Evolutionary conservation across 257 asterid genomes (phyloP).

Genomic region (Lycium ferocissimum): DNA sequence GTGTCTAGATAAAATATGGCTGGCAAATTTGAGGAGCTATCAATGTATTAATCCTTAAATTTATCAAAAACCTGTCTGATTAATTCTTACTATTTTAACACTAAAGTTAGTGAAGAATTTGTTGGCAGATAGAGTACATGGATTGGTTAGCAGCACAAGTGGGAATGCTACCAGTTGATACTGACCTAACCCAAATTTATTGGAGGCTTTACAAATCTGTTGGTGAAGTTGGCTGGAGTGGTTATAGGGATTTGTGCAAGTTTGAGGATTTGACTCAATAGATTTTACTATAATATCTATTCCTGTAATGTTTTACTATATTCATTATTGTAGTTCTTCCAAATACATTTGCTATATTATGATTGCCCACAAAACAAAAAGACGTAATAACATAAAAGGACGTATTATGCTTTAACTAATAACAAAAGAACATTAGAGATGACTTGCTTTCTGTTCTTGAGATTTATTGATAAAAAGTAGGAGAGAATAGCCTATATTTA

Average conservation of each 20-base stretch:
- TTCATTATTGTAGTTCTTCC: not conserved
- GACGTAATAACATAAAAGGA: not conserved
- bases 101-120: not conserved
- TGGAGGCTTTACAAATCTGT: constrained; percentile 29
- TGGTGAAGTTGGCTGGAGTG: not conserved
- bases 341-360: not conserved
- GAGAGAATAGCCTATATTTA: too few species aligned
- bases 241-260: not conserved
- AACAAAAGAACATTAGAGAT: too few species aligned
- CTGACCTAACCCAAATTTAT: constrained; percentile 8
- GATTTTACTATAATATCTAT: not conserved
- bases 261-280: not conserved
- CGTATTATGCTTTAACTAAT: not conserved
- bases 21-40: too few species aligned
- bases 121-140: constrained; percentile 56
- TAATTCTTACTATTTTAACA: too few species aligned
- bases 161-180: constrained; percentile 49
- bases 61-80: too few species aligned
- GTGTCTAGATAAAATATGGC: too few species aligned
- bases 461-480: not conserved
- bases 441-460: not conserved
- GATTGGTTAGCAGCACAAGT: constrained; percentile 61
- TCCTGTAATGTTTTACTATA: not conserved
- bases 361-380: not conserved
- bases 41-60: too few species aligned